Base-by-base conservation (phyloP, 192 early-diverging fungal species). In the Coemansia sp. region DNA sequence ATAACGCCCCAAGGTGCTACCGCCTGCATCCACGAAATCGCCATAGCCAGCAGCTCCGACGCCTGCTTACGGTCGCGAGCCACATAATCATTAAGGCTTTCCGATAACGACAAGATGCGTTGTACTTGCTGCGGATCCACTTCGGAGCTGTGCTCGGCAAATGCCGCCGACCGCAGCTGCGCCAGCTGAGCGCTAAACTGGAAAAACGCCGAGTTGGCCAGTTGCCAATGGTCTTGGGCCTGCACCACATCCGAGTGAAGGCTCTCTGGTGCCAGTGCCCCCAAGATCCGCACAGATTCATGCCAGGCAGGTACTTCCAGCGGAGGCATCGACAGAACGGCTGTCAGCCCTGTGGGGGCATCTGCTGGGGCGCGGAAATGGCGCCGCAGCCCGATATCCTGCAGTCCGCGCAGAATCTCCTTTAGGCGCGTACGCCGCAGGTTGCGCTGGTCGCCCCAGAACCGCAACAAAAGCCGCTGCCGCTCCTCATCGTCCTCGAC, bases 361-460 rank as follows among this genome's bases (percentile, higher is more conserved):
- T 39, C 45, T 12, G 40, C 46, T 3, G 42, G 18, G 0, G 62
- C 35, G 6, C 55, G 44, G 58, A 57, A 63, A 19, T 64, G 56
- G 12, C 68, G 75, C 44, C 64, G 66, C 6, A 78, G 63, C 0
- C 75, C 75, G 12, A 78, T 20, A 5, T 72, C 65, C 45, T 72
- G 64, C 64, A 78, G 23, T 0, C 40, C 69, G 42, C 53, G 53
- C 20, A 78, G 63, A 19, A 78, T 78, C 44, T 78, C 75, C 61
- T 68, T 72, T 13, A 78, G 57, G 0, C 68, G 61, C 61, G 68
- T 68, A 47, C 70, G 75, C 0, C 70, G 68, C 37, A 72, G 57
- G 46, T 78, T 70, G 54, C 70, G 68, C 69, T 78, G 75, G 48
- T 78, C 68, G 61, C 68, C 75, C 75, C 75, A 78, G 69, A 78